Evolutionary conservation across 2,329 filamentous ascomycete genomes (phyloP).

Genomic region (Fusarium newnesense): DNA sequence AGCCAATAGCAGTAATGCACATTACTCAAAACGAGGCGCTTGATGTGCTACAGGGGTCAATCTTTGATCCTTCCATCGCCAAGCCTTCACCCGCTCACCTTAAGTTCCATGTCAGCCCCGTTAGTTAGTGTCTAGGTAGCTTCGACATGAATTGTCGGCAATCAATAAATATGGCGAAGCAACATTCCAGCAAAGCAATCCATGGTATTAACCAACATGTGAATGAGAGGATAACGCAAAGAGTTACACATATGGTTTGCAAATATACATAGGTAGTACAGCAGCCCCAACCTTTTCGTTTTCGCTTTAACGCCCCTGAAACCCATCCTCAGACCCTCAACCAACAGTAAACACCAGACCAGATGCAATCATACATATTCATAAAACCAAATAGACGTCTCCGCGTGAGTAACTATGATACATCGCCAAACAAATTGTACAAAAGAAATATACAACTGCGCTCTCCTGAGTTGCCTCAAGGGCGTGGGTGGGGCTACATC

Average conservation of each 20-base stretch:
- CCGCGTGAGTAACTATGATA: constrained; percentile 9
- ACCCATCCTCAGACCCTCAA: neutral
- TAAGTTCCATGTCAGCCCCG: neutral
- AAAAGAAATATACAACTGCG: constrained; percentile 23
- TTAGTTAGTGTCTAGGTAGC: neutral
- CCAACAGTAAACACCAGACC: constrained; percentile 23
- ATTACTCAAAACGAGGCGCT: constrained; percentile 1
- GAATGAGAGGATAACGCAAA: neutral
- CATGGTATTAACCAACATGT: neutral
- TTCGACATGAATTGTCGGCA: neutral
- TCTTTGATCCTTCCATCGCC: constrained; percentile 25
- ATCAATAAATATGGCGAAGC: neutral
- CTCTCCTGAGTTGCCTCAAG: neutral
- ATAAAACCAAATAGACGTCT: constrained; percentile 12
- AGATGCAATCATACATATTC: constrained; percentile 31
- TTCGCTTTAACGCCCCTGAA: constrained; percentile 19
- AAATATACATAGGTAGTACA: neutral
- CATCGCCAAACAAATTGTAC: neutral
- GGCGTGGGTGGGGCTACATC: constrained; percentile 21
- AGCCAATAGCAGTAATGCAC: neutral
- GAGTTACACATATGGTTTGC: neutral
- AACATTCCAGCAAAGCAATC: neutral
- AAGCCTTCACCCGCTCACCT: constrained; percentile 19
- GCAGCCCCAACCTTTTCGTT: neutral
- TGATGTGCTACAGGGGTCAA: constrained; percentile 31